Percentiles rank a stretch among this genome's conserved stretches.
These are phyloP conservation scores for Alternaria consortialis DNA, from an alignment of 2,329 filamentous ascomycete species.

Conservation along the genomic window DNA sequence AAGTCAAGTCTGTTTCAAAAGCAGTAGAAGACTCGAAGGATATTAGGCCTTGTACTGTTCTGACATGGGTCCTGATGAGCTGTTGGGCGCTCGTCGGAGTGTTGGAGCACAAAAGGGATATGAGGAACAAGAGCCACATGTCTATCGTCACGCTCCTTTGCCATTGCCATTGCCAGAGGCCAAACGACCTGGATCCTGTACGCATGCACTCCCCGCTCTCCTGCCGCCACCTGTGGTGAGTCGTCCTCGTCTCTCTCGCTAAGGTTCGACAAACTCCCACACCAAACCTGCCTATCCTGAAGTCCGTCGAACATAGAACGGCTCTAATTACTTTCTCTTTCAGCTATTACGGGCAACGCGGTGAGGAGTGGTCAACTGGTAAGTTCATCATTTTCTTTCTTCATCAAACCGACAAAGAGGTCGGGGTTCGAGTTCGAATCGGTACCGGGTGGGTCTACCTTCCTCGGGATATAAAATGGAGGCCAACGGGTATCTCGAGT, in stretches of 20 bases:
- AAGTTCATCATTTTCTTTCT: background rate
- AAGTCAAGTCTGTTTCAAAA: background rate
- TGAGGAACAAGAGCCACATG: background rate
- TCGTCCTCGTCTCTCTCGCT: background rate
- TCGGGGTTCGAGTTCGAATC: background rate
- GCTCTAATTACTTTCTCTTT: background rate
- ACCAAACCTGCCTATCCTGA: background rate
- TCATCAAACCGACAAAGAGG: background rate
- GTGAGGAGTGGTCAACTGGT: background rate
- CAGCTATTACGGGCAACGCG: background rate
- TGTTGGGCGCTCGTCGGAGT: background rate
- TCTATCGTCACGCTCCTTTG: background rate
- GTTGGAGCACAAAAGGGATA: background rate
- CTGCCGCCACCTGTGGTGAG: background rate
- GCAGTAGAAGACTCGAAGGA: background rate
- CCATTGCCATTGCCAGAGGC: background rate
- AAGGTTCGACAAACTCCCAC: background rate
- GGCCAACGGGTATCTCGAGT: background rate
- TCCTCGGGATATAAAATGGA: background rate
- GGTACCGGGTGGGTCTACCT: background rate
- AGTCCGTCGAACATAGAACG: background rate
- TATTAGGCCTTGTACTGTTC: background rate
- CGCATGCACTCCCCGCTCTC: background rate
- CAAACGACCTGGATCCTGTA: constrained; percentile 3
- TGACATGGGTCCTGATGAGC: background rate